Evolutionary conservation across 495 filamentous ascomycete genomes (phyloP), one percentile per base, ranked within the genome.

Genomic region (Bombardia bombarda): DNA sequence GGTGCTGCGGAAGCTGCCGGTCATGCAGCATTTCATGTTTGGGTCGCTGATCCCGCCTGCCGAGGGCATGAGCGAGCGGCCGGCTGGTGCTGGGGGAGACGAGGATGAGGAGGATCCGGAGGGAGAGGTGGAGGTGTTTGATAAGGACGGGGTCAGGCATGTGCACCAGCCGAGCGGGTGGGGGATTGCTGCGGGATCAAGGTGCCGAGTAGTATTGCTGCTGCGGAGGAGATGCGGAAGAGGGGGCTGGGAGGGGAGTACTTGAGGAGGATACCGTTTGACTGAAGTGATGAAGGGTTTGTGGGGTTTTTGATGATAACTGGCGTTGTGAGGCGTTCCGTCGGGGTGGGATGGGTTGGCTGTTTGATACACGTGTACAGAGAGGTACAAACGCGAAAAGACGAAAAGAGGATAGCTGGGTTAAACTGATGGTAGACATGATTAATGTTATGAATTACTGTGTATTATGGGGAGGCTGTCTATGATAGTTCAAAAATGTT

Each of bases 171-270:
- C 56, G 40, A 75, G 66, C 38, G 82, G 79, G 45, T 99, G 92
- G 81, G 93, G 1, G 93, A 99, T 57, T 99, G 93, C 63, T 99
- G 92, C 55, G 93, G 92, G 26, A 99, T 99, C 66, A 93, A 95
- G 65, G 90, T 99, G 13, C 92, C 93, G 10, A 93, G 89, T 56
- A 87, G 84, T 33, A 74, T 96, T 49, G 92, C 87, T 21, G 93
- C 92, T 12, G 82, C 82, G 8, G 80, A 84, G 53, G 90, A 95
- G 63, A 81, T 82, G 75, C 82, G 76, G 65, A 96, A 94, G 70
- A 72, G 74, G 33, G 70, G 67, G 13, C 62, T 52, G 25, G 79
- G 66, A 9, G 80, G 68, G 9, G 75, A 77, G 41, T 65, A 73
- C 28, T 60, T 95, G 56, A 79, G 90, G 46, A 80, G 88, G 46